Base-by-base conservation (phyloP, 2,329 filamentous ascomycete species). In the Epichloe amarillans region DNA sequence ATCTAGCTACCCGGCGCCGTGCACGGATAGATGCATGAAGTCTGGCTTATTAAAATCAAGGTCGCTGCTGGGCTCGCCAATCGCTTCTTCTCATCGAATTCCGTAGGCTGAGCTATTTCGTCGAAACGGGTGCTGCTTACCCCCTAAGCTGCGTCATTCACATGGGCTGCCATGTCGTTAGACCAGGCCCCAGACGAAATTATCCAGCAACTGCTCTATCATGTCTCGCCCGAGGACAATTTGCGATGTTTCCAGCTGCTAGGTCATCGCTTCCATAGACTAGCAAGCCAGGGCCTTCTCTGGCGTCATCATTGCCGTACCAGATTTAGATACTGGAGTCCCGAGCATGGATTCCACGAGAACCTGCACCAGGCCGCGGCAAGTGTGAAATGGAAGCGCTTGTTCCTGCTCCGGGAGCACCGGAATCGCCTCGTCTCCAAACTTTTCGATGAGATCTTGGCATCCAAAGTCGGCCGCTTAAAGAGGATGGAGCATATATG, bases 111-210 rank as follows among this genome's bases (percentile, higher is more conserved):
- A 46, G 39, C 37, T 21, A 35, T 8, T 35, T 39, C 35, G 26
- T 46, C 46, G 42, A 49, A 12, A 40, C 30, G 40, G 44, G 15
- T 44, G 35, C 33, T 23, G 40, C 40, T 43, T 17, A 15, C 49
- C 40, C 42, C 42, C 33, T 12, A n/a, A 41, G 39, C 47, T 49
- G 21, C 38, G 26, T 49, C 43, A 53, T 53, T 37, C 53, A 50
- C 51, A 55, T 54, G 53, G 53, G 47, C 54, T 55, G 60, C 50
- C 56, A 66, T 67, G 63, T 66, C 66, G 38, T 60, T 79, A 51
- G 63, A 69, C 39, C 58, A 63, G 50, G 72, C 93, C 37, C 90
- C 90, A 40, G 86, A 91, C 66, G 93, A 98, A 71, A 79, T 97
- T 55, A 75, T 97, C 59, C 81, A 88, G 62, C 77, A 83, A 49